phyloP scores from a whole-genome alignment of 2,329 filamentous ascomycete species.

The Aspergillus uvarum region DNA sequence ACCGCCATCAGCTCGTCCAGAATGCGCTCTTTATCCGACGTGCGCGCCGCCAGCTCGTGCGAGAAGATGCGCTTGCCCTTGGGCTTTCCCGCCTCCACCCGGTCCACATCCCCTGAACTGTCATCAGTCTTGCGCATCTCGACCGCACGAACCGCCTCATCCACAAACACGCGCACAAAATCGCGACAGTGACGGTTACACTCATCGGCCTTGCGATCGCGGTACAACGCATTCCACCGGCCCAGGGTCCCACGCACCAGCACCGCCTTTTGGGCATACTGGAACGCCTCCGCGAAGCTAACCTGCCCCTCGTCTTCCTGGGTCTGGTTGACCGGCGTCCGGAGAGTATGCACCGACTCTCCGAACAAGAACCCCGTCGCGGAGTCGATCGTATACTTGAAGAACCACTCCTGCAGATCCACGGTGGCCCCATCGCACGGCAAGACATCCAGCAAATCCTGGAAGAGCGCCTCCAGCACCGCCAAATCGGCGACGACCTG shows the following conservation, averaged over 20 bases:
- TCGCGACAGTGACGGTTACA: not conserved
- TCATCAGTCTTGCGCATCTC: not conserved
- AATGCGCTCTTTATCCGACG: not conserved
- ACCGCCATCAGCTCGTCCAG: constrained; percentile 37
- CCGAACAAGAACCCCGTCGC: not conserved
- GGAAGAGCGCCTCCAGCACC: not conserved
- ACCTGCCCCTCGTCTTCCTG: not conserved
- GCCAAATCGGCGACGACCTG: not conserved
- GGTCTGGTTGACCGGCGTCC: not conserved
- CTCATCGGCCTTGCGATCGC: not conserved
- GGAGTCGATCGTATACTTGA: not conserved
- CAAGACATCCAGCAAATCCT: not conserved
- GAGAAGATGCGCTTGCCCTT: not conserved
- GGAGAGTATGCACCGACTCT: not conserved
- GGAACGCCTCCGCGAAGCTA: not conserved
- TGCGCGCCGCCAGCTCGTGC: not conserved
- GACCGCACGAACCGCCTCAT: not conserved
- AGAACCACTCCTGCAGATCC: not conserved
- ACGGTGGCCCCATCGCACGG: not conserved
- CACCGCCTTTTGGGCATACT: not conserved
- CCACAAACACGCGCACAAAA: not conserved
- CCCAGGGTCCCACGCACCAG: not conserved
- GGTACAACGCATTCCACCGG: not conserved
- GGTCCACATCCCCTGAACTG: no score
- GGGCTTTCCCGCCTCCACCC: not conserved